Evolutionary conservation across 192 early-diverging fungal genomes (phyloP).

Genomic region (Mortierella claussenii): DNA sequence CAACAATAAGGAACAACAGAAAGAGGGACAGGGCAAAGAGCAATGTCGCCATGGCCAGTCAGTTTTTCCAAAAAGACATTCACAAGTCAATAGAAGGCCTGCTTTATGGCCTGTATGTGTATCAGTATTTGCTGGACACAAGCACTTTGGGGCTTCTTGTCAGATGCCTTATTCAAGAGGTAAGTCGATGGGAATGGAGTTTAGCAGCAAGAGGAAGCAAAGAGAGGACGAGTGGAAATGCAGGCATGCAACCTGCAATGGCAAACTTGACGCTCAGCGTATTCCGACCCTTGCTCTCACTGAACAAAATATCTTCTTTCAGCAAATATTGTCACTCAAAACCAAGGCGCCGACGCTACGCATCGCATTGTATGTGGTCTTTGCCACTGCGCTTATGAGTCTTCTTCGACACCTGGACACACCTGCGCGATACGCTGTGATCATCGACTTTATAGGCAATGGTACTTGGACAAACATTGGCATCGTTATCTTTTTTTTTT

Average conservation of each 20-base stretch:
- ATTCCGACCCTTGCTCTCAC: too few species aligned
- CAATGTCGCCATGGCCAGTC: constrained; percentile 16
- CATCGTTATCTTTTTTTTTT: background rate
- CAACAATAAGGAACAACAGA: too few species aligned
- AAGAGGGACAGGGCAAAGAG: too few species aligned
- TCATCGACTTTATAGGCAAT: constrained; percentile 52
- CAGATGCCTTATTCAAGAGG: constrained; percentile 31
- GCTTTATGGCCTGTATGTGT: constrained; percentile 42
- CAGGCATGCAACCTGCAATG: too few species aligned
- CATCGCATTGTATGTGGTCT: constrained; percentile 22
- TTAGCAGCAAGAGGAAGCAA: background rate
- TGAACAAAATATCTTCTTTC: too few species aligned
- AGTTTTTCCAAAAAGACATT: constrained; percentile 38
- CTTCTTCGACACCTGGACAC: constrained; percentile 24
- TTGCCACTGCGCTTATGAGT: constrained; percentile 9
- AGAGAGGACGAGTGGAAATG: too few species aligned
- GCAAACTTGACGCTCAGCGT: too few species aligned
- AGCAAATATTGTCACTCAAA: constrained; percentile 43
- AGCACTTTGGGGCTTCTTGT: constrained; percentile 38
- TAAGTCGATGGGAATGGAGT: too few species aligned
- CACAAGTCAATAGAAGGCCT: constrained; percentile 42
- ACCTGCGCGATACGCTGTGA: constrained; percentile 24
- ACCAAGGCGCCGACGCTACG: constrained; percentile 37
- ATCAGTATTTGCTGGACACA: constrained; percentile 42
- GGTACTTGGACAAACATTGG: constrained; percentile 1